These are phyloP conservation scores for Ogataea philodendri DNA, from an alignment of 805 yeast species.

Conservation along the genomic window DNA sequence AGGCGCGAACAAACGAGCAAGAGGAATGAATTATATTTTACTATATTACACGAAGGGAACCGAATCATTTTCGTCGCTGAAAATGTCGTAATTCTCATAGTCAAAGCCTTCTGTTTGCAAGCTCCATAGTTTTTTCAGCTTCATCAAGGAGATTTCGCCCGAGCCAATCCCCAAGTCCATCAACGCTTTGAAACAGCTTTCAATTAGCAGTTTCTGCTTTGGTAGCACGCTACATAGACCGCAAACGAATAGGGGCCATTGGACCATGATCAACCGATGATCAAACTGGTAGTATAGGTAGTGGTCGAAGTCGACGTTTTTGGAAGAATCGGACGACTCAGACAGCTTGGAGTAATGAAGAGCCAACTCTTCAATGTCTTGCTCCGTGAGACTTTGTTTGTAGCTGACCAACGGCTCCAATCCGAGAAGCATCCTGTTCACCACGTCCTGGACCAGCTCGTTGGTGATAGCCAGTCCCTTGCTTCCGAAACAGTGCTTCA, in stretches of 20 bases:
- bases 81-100: conserved; percentile 25
- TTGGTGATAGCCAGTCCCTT: conserved; percentile 29
- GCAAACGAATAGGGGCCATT: conserved; percentile 37
- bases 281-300: conserved; percentile 35
- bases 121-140: conserved; percentile 33
- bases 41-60: conserved; percentile 38
- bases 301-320: conserved; percentile 27
- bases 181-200: conserved; percentile 36
- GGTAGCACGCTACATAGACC: conserved; percentile 34
- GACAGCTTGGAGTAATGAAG: conserved; percentile 17
- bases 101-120: conserved; percentile 29
- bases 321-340: not conserved
- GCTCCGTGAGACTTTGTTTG: conserved; percentile 17
- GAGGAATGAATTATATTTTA: conserved; percentile 21
- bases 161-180: conserved; percentile 37
- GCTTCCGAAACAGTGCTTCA: conserved; percentile 26
- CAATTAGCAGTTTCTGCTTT: conserved; percentile 33
- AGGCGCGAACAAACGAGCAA: conserved; percentile 36
- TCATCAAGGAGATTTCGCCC: conserved; percentile 34
- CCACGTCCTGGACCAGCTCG: conserved; percentile 32
- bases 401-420: conserved; percentile 26
- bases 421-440: conserved; percentile 31
- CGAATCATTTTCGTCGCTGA: conserved; percentile 35
- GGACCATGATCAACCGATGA: conserved; percentile 37
- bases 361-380: conserved; percentile 20